Evolutionary conservation across 1,284 basidiomycete species (phyloP).

Genomic region (Paramarasmius palmivorus): DNA sequence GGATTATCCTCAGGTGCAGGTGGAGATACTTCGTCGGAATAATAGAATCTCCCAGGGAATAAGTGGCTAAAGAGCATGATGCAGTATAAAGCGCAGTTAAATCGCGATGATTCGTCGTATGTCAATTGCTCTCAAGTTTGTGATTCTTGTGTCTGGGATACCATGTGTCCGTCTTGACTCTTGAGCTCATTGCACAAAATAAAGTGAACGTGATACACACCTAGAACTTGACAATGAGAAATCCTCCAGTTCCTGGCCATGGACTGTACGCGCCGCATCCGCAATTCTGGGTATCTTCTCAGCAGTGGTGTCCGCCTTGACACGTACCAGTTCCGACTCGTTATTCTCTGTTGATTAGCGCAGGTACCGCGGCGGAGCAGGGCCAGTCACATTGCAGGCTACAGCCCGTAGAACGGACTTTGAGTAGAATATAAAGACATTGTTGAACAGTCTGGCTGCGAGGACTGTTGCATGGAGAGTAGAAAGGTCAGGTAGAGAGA

Average conservation of each 20-base stretch:
- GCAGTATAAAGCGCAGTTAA: constrained; percentile 32
- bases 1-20: neutral
- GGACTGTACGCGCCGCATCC: constrained; percentile 22
- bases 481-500: constrained; percentile 21
- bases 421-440: constrained; percentile 22
- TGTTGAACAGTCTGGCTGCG: constrained; percentile 23
- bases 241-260: constrained; percentile 31
- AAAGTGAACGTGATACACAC: constrained; percentile 22
- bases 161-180: neutral
- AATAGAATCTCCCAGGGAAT: constrained; percentile 12
- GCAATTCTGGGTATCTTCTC: constrained; percentile 3
- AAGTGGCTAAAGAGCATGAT: constrained; percentile 26
- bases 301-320: neutral
- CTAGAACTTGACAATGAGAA: constrained; percentile 35
- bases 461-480: constrained; percentile 22
- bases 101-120: constrained; percentile 30
- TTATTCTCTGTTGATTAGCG: constrained; percentile 15
- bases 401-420: constrained; percentile 25
- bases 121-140: constrained; percentile 23
- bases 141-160: constrained; percentile 33
- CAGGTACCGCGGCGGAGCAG: constrained; percentile 22
- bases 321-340: neutral
- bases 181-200: neutral
- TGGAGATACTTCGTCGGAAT: no score
- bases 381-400: constrained; percentile 26